Evolutionary conservation across 2,329 filamentous ascomycete species (phyloP).

Genomic region (Xylariaceae sp.): DNA sequence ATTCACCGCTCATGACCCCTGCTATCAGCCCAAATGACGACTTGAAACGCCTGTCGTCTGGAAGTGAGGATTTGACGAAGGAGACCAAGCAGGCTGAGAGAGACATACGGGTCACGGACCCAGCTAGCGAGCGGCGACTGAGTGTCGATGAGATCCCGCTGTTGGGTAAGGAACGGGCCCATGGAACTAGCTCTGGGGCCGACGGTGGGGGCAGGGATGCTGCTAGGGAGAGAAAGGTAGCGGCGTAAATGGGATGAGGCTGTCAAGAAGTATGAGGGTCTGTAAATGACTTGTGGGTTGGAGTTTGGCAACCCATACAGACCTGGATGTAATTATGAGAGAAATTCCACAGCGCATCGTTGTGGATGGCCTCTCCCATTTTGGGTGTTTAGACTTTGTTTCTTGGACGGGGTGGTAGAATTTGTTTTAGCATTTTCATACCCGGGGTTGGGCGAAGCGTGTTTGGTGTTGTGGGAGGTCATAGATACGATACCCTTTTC

Average conservation of each 20-base stretch:
- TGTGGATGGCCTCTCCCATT: too few relatives aligned
- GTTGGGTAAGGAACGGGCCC: slow-evolving; percentile 43
- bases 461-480: too few relatives aligned
- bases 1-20: slow-evolving; percentile 38
- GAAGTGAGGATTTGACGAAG: slow-evolving; percentile 6
- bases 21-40: slow-evolving; percentile 21
- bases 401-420: too few relatives aligned
- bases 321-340: too few relatives aligned
- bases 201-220: slow-evolving; percentile 44
- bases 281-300: too few relatives aligned
- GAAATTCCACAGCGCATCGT: too few relatives aligned
- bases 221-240: slow-evolving; percentile 43
- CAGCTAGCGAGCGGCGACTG: slow-evolving; percentile 21
- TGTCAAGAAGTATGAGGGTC: too few relatives aligned
- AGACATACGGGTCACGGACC: slow-evolving; percentile 24
- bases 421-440: too few relatives aligned
- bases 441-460: too few relatives aligned
- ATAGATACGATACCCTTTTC: too few relatives aligned
- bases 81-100: slow-evolving; percentile 17
- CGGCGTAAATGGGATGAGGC: neutral
- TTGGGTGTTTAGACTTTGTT: too few relatives aligned
- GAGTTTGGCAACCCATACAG: too few relatives aligned
- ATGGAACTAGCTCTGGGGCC: slow-evolving; percentile 36
- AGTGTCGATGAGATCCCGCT: slow-evolving; percentile 56
- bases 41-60: slow-evolving; percentile 15